Conservation (phyloP, 2,329 filamentous ascomycete genomes). For the Ophiocordyceps polyrhachis-furcata region DNA sequence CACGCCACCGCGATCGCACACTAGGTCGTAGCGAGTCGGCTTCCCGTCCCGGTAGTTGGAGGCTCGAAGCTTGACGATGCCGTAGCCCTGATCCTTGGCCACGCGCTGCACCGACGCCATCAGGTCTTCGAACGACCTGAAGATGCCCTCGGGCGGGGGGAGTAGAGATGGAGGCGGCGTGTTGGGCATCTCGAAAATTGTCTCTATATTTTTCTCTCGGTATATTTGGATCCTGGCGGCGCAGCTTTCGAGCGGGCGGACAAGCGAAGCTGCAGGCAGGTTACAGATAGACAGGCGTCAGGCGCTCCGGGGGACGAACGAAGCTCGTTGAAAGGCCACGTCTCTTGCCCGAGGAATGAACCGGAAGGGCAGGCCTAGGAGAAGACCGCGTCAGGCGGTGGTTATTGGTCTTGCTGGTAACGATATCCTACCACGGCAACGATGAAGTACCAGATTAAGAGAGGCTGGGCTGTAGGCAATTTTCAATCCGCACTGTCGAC, state of each 20-base stretch:
- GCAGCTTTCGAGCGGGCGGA: constrained; percentile 4
- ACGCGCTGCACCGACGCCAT: constrained; percentile 37
- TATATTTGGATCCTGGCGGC: constrained; percentile 13
- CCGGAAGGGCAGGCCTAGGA: constrained; percentile 1
- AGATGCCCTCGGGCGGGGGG: constrained; percentile 41
- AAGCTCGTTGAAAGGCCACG: not conserved
- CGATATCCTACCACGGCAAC: constrained; percentile 1
- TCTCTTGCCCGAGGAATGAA: constrained; percentile 1
- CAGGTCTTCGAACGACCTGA: constrained; percentile 38
- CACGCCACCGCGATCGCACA: constrained; percentile 43
- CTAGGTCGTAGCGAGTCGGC: constrained; percentile 42
- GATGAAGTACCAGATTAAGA: constrained; percentile 6
- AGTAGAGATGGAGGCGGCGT: constrained; percentile 28
- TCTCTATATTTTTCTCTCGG: not conserved
- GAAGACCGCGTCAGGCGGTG: constrained; percentile 2
- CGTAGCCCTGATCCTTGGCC: constrained; percentile 43
- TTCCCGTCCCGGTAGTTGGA: constrained; percentile 46
- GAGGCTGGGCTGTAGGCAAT: constrained; percentile 20
- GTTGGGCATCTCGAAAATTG: constrained; percentile 21
- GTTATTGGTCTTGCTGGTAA: constrained; percentile 2
- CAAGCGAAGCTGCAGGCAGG: constrained; percentile 2
- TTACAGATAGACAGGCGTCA: not conserved
- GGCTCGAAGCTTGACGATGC: constrained; percentile 42
- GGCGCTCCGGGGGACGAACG: constrained; percentile 1
- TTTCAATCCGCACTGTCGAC: constrained; percentile 24